Evolutionary conservation across 768 basidiomycete genomes (phyloP), one percentile per base, ranked within the genome.

Genomic region (Suillus lakei): DNA sequence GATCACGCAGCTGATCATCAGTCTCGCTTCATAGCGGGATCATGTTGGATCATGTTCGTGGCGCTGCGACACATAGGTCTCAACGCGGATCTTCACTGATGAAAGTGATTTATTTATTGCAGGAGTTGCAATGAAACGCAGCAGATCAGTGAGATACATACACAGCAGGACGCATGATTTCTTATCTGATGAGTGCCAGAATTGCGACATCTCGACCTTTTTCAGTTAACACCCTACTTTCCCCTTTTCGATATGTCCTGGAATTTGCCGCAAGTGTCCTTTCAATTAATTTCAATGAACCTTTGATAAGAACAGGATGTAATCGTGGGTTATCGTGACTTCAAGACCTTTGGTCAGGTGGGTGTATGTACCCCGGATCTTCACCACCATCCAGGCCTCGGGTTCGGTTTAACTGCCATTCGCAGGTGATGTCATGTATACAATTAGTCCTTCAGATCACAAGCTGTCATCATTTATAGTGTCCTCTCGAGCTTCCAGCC

Each of bases 1-100:
- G 10, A 54, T 54, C 53, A 54, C 9, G 5, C 30, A 54, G 55
- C 54, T 62, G 48, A 61, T 58, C 13, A 28, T 32, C 50, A 48
- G 0, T 32, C 9, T 28, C 18, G 28, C 60, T 9, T 51, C 16
- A 28, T 10, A 51, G 51, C 51, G 8, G 28, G 50, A 51, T 51
- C 2, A 2, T 51, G 2, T 30, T 51, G 28, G 50, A 51, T 51
- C 2, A 2, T 51, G 2, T 30, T 51, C 53, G 51, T 53, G 51
- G 28, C 51, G 30, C 21, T 54, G 30, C 18, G 30, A 54, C 32
- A 54, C 10, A 32, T 1, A 32, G 5, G 18, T 12, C 10, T 54
- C 30, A 32, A 32, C 28, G 28, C 51, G 51, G 51, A 51, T 51
- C 51, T 51, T 51, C 12, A 34, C 53, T 54, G 53, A 53, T 28